phyloP scores from a whole-genome alignment of 1,284 basidiomycete genomes.

The Irpex rosettiformis region DNA sequence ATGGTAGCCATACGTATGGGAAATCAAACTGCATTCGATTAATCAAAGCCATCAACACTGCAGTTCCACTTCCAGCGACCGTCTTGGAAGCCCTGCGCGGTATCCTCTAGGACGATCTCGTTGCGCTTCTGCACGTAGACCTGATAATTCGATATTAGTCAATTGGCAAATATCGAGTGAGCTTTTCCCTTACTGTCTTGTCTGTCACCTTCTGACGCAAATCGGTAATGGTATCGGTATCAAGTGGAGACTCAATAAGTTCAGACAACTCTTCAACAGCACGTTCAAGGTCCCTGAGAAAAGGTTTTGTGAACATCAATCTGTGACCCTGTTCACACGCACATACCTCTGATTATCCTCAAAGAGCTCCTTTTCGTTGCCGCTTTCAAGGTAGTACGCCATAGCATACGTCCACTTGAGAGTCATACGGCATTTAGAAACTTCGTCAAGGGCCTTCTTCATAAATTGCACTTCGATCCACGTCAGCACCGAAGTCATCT shows the following conservation, averaged over 20 bases:
- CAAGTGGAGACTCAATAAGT: constrained; percentile 87
- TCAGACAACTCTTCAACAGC: constrained; percentile 96
- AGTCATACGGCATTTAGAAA: constrained; percentile 89
- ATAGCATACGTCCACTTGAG: constrained; percentile 99
- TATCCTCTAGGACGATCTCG: constrained; percentile 93
- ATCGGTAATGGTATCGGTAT: constrained; percentile 77
- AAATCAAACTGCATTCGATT: background rate
- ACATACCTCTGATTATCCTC: constrained; percentile 92
- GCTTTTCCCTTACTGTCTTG: constrained; percentile 65
- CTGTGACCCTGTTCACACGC: constrained; percentile 2
- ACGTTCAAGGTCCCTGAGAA: constrained; percentile 82
- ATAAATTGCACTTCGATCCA: constrained; percentile 99
- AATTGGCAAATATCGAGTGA: background rate
- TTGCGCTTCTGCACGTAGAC: constrained; percentile 97
- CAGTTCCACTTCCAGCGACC: constrained; percentile 80
- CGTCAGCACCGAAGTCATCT: constrained; percentile 84
- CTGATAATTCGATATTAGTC: constrained; percentile 30
- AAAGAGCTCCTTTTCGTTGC: constrained; percentile 94
- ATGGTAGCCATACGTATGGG: background rate
- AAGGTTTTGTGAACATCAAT: constrained; percentile 5
- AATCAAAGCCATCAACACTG: constrained; percentile 59
- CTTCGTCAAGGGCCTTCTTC: constrained; percentile 93
- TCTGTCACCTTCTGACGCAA: constrained; percentile 93
- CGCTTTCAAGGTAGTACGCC: constrained; percentile 90
- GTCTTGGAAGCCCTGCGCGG: constrained; percentile 86